These are phyloP conservation scores for Irpex rosettiformis DNA, from an alignment of 1,284 basidiomycete genomes.

Conservation along the genomic window DNA sequence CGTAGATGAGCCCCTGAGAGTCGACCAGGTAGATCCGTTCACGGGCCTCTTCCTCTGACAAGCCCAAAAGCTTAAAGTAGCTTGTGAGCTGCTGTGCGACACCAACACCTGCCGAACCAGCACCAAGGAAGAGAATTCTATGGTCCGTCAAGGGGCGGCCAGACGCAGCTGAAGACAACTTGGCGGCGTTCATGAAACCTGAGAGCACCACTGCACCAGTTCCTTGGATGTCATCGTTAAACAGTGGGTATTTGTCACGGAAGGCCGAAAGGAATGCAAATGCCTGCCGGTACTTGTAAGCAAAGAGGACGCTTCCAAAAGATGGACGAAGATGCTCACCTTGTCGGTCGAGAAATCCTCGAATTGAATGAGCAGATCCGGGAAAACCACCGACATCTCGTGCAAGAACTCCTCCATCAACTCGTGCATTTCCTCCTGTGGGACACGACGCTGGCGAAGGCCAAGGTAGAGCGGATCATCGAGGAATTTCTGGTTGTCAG, in stretches of 20 bases:
- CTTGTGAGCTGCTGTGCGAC: slow-evolving; percentile 87
- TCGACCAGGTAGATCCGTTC: slow-evolving; percentile 82
- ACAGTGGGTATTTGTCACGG: slow-evolving; percentile 73
- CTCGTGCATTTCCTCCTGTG: slow-evolving; percentile 63
- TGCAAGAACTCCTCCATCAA: slow-evolving; percentile 96
- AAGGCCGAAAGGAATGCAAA: slow-evolving; percentile 80
- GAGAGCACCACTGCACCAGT: slow-evolving; percentile 91
- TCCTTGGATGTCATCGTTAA: slow-evolving; percentile 83
- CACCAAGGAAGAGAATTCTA: slow-evolving; percentile 88
- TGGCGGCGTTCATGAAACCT: slow-evolving; percentile 88
- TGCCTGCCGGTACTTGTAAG: slow-evolving; percentile 35
- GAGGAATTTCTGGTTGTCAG: slow-evolving; percentile 80
- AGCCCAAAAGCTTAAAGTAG: slow-evolving; percentile 81
- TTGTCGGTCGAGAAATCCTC: slow-evolving; percentile 91
- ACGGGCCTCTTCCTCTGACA: slow-evolving; percentile 77
- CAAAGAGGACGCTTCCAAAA: background rate
- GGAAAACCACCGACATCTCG: slow-evolving; percentile 72
- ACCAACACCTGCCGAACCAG: slow-evolving; percentile 86
- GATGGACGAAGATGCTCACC: slow-evolving; percentile 7
- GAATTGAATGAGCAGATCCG: slow-evolving; percentile 88
- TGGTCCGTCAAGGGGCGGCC: slow-evolving; percentile 71
- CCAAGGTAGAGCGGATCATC: slow-evolving; percentile 92
- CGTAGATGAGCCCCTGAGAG: slow-evolving; percentile 82
- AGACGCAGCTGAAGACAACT: slow-evolving; percentile 70
- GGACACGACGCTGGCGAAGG: slow-evolving; percentile 67